These are phyloP conservation scores for Rhodotorula babjevae DNA, from an alignment of 768 basidiomycete genomes.

Conservation along the genomic window DNA sequence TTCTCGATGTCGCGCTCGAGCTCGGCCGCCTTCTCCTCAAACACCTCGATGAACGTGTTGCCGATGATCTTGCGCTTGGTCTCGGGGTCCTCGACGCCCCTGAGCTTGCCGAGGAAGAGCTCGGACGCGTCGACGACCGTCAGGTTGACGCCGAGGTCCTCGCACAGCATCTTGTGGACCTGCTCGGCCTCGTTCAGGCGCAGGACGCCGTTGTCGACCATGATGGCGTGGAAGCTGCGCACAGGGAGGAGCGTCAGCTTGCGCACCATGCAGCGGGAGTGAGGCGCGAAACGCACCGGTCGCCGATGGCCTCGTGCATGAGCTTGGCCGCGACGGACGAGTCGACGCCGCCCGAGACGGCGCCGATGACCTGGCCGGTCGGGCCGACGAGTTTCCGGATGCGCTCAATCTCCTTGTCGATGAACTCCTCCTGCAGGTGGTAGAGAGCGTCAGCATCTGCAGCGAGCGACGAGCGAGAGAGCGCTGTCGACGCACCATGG, in stretches of 20 bases:
- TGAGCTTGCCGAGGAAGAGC: constrained; percentile 80
- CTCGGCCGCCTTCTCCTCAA: constrained; percentile 86
- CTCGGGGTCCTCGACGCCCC: constrained; percentile 91
- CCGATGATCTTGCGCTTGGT: constrained; percentile 97
- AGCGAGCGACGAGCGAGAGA: neutral
- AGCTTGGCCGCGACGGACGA: constrained; percentile 97
- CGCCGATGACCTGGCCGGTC: constrained; percentile 93
- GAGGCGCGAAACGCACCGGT: constrained; percentile 62
- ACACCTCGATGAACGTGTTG: constrained; percentile 97
- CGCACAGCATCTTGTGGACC: constrained; percentile 87
- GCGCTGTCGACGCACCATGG: constrained; percentile 63
- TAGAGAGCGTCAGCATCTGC: too few species aligned
- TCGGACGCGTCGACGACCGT: constrained; percentile 94
- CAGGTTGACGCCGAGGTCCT: constrained; percentile 89
- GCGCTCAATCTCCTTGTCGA: constrained; percentile 88
- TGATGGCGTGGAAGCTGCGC: constrained; percentile 96
- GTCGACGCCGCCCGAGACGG: constrained; percentile 95
- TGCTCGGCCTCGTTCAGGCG: constrained; percentile 84
- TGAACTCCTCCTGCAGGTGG: constrained; percentile 76
- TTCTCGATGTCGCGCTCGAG: constrained; percentile 51
- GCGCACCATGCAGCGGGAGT: neutral
- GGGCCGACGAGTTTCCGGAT: constrained; percentile 92
- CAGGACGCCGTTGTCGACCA: constrained; percentile 98
- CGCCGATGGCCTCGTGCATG: constrained; percentile 99
- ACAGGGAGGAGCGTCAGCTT: neutral